These are phyloP conservation scores for Diaporthe citrichinensis DNA, from an alignment of 2,329 filamentous ascomycete genomes.

Conservation along the genomic window DNA sequence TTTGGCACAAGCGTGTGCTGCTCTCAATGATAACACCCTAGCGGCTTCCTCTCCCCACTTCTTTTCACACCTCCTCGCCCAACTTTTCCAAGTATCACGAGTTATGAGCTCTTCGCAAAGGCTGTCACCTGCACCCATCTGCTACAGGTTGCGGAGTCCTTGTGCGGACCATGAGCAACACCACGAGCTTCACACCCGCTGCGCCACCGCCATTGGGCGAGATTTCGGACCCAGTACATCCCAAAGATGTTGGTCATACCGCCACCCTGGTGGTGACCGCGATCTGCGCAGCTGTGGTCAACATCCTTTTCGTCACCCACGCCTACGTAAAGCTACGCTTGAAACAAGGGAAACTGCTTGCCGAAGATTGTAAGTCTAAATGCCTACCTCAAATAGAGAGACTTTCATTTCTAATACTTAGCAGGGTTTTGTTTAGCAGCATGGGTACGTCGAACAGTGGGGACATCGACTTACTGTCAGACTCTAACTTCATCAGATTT, in stretches of 20 bases:
- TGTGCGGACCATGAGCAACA: constrained; percentile 18
- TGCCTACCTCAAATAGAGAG: neutral
- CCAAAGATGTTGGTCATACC: neutral
- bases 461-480: neutral
- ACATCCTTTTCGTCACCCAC: constrained; percentile 19
- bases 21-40: constrained; percentile 21
- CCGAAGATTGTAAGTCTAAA: constrained; percentile 20
- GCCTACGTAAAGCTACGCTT: constrained; percentile 20
- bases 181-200: constrained; percentile 3
- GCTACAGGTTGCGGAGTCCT: constrained; percentile 1
- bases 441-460: constrained; percentile 13
- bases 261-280: neutral
- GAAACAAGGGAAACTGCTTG: constrained; percentile 7
- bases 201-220: constrained; percentile 11
- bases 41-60: constrained; percentile 2
- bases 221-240: neutral
- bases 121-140: neutral
- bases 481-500: constrained; percentile 13
- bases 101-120: constrained; percentile 11
- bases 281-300: constrained; percentile 15
- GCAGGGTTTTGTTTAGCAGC: constrained; percentile 36
- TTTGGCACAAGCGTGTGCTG: neutral
- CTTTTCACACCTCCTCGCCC: neutral
- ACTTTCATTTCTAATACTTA: neutral
- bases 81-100: neutral